These are phyloP conservation scores for Cercophora newfieldiana DNA, from an alignment of 495 filamentous ascomycete species.

Conservation along the genomic window DNA sequence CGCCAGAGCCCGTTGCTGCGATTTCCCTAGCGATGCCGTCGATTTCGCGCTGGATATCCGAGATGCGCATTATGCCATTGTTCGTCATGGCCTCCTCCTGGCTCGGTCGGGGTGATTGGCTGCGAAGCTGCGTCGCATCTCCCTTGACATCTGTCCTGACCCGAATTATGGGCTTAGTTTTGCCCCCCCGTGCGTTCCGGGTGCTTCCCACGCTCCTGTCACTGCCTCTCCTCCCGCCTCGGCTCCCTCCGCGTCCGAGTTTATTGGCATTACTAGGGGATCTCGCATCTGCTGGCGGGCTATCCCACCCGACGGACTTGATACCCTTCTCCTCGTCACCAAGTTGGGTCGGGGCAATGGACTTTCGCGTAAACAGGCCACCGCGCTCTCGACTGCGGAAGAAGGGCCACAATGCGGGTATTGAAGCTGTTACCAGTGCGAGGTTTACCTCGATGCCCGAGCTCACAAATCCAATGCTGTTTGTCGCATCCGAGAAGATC, in stretches of 20 bases:
- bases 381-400: slow-evolving; percentile 35
- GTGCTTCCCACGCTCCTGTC: slow-evolving; percentile 13
- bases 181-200: slow-evolving; percentile 19
- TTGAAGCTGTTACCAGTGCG: slow-evolving; percentile 54
- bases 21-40: slow-evolving; percentile 36
- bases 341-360: slow-evolving; percentile 21
- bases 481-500: slow-evolving; percentile 30
- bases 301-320: slow-evolving; percentile 30
- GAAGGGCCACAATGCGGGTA: slow-evolving; percentile 44
- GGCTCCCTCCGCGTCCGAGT: slow-evolving; percentile 27
- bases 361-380: slow-evolving; percentile 42
- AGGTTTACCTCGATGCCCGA: slow-evolving; percentile 57
- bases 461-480: slow-evolving; percentile 50
- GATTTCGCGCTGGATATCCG: slow-evolving; percentile 41
- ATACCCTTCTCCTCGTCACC: slow-evolving; percentile 24
- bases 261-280: slow-evolving; percentile 8
- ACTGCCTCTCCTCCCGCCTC: slow-evolving; percentile 20
- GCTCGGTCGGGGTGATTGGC: slow-evolving; percentile 39
- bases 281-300: not conserved
- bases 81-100: slow-evolving; percentile 48
- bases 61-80: slow-evolving; percentile 45
- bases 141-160: slow-evolving; percentile 30
- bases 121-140: slow-evolving; percentile 37
- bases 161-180: slow-evolving; percentile 30
- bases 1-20: slow-evolving; percentile 26